These are phyloP conservation scores for Micractinium sp. DNA, from an alignment of 139 green algal genomes.

Conservation along the genomic window DNA sequence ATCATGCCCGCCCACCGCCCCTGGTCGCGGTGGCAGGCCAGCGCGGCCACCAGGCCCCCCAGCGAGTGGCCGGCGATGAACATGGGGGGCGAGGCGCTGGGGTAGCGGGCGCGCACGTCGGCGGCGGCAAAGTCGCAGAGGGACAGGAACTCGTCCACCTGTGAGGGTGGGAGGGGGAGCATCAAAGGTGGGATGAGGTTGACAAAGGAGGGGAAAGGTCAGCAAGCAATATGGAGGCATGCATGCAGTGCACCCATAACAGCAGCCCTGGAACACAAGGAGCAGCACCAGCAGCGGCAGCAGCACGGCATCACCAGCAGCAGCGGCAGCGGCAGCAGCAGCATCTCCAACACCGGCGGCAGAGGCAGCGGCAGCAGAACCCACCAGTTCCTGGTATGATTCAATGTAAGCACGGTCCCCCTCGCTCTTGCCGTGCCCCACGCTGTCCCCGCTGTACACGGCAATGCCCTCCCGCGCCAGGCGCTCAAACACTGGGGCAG, in stretches of 20 bases:
- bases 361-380: not conserved
- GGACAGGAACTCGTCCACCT: constrained; percentile 63
- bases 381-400: not conserved
- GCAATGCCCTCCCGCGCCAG: constrained; percentile 56
- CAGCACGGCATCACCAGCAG: not conserved
- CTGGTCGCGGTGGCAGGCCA: constrained; percentile 51
- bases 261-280: not conserved
- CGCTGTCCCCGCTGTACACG: constrained; percentile 50
- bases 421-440: constrained; percentile 50
- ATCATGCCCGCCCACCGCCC: constrained; percentile 63
- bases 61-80: constrained; percentile 74
- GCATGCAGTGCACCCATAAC: too few species aligned
- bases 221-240: too few species aligned
- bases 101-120: not conserved
- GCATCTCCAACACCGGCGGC: not conserved
- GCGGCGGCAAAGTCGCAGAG: constrained; percentile 31
- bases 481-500: constrained; percentile 33
- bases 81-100: not conserved
- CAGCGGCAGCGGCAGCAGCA: not conserved
- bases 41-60: constrained; percentile 68
- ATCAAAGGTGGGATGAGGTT: not conserved
- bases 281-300: not conserved
- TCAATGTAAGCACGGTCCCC: constrained; percentile 35
- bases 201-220: not conserved
- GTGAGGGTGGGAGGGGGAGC: not conserved